Evolutionary conservation across 805 yeast species (phyloP).

Genomic region (Priceomyces carsonii): DNA sequence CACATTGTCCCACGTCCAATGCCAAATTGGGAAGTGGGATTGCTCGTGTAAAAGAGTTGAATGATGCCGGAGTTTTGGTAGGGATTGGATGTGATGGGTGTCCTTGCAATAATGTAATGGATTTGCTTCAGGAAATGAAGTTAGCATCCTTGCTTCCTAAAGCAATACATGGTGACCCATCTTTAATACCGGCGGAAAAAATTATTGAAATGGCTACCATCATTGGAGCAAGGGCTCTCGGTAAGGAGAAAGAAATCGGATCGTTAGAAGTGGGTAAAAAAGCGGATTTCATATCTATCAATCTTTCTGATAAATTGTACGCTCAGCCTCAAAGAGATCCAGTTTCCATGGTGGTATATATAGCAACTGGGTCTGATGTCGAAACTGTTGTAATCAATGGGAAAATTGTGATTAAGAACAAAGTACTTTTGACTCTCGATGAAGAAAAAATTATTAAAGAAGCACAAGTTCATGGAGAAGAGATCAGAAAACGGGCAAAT

Average conservation of each 20-base stretch:
- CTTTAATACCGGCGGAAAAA: not conserved
- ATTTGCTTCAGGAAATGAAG: constrained; percentile 20
- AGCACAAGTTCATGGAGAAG: constrained; percentile 9
- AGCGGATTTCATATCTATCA: constrained; percentile 11
- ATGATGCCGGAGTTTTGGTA: constrained; percentile 13
- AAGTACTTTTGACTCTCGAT: constrained; percentile 6
- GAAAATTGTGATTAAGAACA: constrained; percentile 4
- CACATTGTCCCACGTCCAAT: constrained; percentile 16
- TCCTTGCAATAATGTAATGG: constrained; percentile 21
- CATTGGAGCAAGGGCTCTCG: not conserved
- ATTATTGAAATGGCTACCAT: constrained; percentile 2
- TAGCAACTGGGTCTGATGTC: constrained; percentile 22
- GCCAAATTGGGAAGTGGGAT: constrained; percentile 20
- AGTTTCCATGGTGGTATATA: constrained; percentile 21
- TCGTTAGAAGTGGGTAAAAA: not conserved
- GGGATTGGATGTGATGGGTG: constrained; percentile 22
- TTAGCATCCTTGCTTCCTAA: constrained; percentile 18
- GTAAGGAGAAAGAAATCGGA: not conserved
- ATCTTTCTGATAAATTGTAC: constrained; percentile 16
- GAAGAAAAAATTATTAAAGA: constrained; percentile 7
- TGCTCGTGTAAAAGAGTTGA: constrained; percentile 15
- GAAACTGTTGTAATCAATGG: constrained; percentile 10
- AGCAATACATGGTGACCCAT: constrained; percentile 20
- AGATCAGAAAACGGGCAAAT: constrained; percentile 4
- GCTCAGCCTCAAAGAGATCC: constrained; percentile 23